Evolutionary conservation across 2,329 filamentous ascomycete species (phyloP), one percentile per base, ranked within the genome.

Genomic region (Didymella glomerata): DNA sequence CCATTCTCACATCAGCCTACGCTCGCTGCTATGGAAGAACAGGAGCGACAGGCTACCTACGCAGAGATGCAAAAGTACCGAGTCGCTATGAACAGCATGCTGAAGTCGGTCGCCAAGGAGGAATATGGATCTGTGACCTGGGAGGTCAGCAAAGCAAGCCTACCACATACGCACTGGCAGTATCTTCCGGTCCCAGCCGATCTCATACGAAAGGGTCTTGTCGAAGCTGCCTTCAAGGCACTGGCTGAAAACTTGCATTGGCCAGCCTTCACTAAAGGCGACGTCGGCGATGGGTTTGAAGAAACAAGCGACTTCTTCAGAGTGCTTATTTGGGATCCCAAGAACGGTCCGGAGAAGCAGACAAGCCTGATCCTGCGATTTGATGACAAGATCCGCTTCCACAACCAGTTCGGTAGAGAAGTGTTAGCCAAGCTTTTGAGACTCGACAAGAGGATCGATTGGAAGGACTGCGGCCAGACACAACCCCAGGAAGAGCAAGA

Each of bases 111-210:
- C 79, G 71, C 80, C 41, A 72, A 68, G 14, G 76, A 85, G 62
- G 84, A 85, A 63, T 86, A 97, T 1, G 95, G 94, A 16, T 86
- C 88, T 2, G 90, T 98, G 1, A 95, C 92, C 0, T 99, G 92
- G 88, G 95, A 98, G 78, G 93, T 99, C 69, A 94, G 89, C 73
- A 89, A 93, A 49, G 83, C 83, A 4, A 85, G 86, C 50, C 92
- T 95, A 54, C 88, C 98, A 55, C 95, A 99, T 74, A 84, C 89
- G 1, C 94, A 98, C 72, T 97, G 93, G 95, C 96, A 99, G 77
- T 90, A 96, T 67, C 80, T 98, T 28, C 92, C 95, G 0, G 82
- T 96, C 0, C 86, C 90, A 0, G 81, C 85, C 0, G 83, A 90
- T 10, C 80, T 92, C 44, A 85, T 97, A 49, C 80, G 79, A 20